Evolutionary conservation across 768 basidiomycete genomes (phyloP).

Genomic region (Suillus ampliporus): DNA sequence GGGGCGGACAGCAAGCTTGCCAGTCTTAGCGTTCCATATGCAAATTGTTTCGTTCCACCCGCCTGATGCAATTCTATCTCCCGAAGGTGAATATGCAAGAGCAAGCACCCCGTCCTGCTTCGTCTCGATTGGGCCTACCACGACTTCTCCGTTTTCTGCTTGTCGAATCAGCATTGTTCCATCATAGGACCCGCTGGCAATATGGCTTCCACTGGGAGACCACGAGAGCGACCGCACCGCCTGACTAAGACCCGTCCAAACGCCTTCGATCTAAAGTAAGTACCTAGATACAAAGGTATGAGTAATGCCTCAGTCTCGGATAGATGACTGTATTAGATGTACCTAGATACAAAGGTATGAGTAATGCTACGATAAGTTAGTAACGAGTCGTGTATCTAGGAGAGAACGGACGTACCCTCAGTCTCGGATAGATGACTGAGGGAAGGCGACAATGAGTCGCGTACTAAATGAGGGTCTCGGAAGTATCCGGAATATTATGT

Average conservation of each 20-base stretch:
- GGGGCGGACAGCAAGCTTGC: neutral
- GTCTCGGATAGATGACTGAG: too few relatives aligned
- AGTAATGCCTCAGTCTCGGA: too few relatives aligned
- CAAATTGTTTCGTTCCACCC: neutral
- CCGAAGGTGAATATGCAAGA: constrained; percentile 1
- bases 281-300: too few relatives aligned
- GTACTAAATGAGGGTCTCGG: too few relatives aligned
- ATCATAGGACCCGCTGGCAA: neutral
- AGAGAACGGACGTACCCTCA: too few relatives aligned
- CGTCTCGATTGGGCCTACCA: neutral
- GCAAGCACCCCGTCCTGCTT: neutral
- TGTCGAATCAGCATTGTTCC: neutral
- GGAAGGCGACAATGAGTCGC: too few relatives aligned
- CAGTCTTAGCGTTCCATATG: neutral
- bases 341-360: too few relatives aligned
- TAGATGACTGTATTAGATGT: too few relatives aligned
- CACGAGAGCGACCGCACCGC: neutral
- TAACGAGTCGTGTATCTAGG: too few relatives aligned
- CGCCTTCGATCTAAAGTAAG: neutral
- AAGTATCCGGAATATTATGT: too few relatives aligned
- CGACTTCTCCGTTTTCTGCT: neutral
- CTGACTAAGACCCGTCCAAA: neutral
- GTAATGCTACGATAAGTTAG: too few relatives aligned
- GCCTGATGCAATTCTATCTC: neutral
- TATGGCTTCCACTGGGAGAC: neutral